Evolutionary conservation across 805 yeast genomes (phyloP), one percentile per base, ranked within the genome.

Genomic region (Starmera caribaea): DNA sequence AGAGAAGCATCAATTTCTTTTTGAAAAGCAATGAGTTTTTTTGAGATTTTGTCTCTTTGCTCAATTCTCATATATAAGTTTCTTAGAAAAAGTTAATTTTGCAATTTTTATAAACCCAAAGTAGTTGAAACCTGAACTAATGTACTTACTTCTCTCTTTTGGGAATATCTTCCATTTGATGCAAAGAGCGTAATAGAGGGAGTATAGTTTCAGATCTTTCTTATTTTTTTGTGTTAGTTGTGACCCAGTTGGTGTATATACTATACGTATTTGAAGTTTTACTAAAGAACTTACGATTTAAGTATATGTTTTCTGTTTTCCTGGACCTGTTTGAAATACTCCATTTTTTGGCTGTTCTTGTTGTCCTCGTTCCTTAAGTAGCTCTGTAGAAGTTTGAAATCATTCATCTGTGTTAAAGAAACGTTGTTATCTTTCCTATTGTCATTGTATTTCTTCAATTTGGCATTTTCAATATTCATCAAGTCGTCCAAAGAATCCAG

Each of bases 401-500:
- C 16, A 15, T 31, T 11, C 11, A 9, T n/a, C 8, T 31, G 15
- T n/a, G 17, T 15, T 5, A n/a, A 30, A n/a, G 5, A 30, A 13
- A 5, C 7, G 14, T 34, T 21, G 6, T 14, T 13, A 34, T 13
- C 36, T 8, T 34, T 10, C n/a, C 13, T n/a, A 4, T 17, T 10
- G 15, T 24, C 16, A 16, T 17, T 4, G 16, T 14, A 12, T 21
- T 15, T n/a, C 17, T 17, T 24, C 29, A 14, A 14, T 30, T n/a
- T 30, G 32, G n/a, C 16, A 13, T 34, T 34, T 21, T 17, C 27
- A 7, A 12, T 21, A n/a, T 13, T 16, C 34, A 57, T 39, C 5
- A 68, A 45, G 24, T 51, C 47, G 38, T 68, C 71, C 26, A 66
- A 36, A 0, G 57, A 46, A 11, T 44, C 35, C 8, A 65, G 43